Evolutionary conservation across 805 yeast species (phyloP).

Genomic region (Candida ulmi): DNA sequence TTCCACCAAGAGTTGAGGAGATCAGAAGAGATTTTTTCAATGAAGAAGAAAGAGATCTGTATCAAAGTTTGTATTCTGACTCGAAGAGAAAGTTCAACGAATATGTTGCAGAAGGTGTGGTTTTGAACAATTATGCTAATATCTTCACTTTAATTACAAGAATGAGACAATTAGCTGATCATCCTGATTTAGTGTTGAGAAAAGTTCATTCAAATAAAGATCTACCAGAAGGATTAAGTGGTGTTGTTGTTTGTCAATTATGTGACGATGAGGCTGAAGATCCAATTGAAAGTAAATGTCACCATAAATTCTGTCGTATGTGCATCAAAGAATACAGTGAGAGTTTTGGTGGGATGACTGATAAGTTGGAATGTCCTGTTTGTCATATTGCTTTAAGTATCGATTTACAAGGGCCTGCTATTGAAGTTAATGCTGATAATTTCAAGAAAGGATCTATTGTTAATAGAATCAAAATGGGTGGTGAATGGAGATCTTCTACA

Average conservation of each 20-base stretch:
- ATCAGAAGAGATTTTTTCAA: constrained; percentile 84
- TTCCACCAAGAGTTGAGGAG: constrained; percentile 93
- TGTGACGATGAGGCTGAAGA: constrained; percentile 99
- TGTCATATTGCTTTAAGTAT: constrained; percentile 92
- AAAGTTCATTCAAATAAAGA: constrained; percentile 41
- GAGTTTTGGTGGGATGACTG: constrained; percentile 57
- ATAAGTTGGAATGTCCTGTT: constrained; percentile 81
- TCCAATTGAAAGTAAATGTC: constrained; percentile 91
- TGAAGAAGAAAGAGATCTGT: constrained; percentile 91
- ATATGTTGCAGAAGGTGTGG: constrained; percentile 94
- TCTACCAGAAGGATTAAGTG: constrained; percentile 28
- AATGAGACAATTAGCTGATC: constrained; percentile 98
- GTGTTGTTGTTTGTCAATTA: constrained; percentile 72
- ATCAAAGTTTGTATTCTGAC: constrained; percentile 82
- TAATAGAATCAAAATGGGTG: constrained; percentile 81
- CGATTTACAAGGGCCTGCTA: constrained; percentile 80
- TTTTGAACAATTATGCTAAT: constrained; percentile 92
- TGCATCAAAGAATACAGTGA: constrained; percentile 90
- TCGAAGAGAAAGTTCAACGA: constrained; percentile 84
- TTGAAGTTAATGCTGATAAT: constrained; percentile 53
- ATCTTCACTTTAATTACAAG: constrained; percentile 93
- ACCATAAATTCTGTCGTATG: constrained; percentile 87
- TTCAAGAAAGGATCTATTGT: constrained; percentile 69
- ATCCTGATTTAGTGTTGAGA: constrained; percentile 90
- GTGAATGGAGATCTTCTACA: constrained; percentile 90